Base-by-base conservation (phyloP, 2,329 filamentous ascomycete species). In the Clonostachys byssicola region DNA sequence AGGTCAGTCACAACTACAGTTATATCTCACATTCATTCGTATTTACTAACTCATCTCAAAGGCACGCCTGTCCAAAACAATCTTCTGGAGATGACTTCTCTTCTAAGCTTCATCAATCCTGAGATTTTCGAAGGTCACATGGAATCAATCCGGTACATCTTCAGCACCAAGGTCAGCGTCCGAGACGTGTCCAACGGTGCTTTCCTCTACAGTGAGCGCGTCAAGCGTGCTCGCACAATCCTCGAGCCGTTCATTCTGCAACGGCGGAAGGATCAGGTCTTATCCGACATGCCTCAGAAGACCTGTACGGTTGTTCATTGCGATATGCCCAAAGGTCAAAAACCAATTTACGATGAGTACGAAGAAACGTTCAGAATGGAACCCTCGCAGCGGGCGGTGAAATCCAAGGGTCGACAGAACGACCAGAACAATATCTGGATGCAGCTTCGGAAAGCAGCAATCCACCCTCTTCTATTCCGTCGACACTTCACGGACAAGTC, bases 1-100 rank as follows among this genome's bases (percentile, higher is more conserved):
- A 12, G 66, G 66, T 67, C 16, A 40, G 49, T 47, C 17, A 7
- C 5, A 14, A 18, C 12, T 12, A 3, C 12, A 23, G 3, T 16
- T 12, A 17, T 16, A 33, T 13, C 40, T 30, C 23, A 30, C 23
- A 30, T 10, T 30, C 8, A 10, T 30, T 35, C 18, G 12, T 7
- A 36, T 10, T 12, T 14, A 33, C 55, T 66, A 39, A 63, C 40
- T 30, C 6, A n/a, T 35, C 23, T 23, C 16, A 89, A 86, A 30
- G 94, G 94, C 40, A 99, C 94, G 1, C 94, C 94, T 0, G 78
- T 99, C 3, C 89, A 95, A 64, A 95, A 99, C 69, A 97, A 97
- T 62, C 74, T 99, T 17, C 86, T 92, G 60, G 94, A 99, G 68
- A 81, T 99, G 58, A 86, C 91, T 39, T 88, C 91, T 3, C 80